A percentile compares a stretch with the other conserved stretches of the same genome.
phyloP scores from a whole-genome alignment of 2,329 filamentous ascomycete species.

The Gnomoniopsis sp. region DNA sequence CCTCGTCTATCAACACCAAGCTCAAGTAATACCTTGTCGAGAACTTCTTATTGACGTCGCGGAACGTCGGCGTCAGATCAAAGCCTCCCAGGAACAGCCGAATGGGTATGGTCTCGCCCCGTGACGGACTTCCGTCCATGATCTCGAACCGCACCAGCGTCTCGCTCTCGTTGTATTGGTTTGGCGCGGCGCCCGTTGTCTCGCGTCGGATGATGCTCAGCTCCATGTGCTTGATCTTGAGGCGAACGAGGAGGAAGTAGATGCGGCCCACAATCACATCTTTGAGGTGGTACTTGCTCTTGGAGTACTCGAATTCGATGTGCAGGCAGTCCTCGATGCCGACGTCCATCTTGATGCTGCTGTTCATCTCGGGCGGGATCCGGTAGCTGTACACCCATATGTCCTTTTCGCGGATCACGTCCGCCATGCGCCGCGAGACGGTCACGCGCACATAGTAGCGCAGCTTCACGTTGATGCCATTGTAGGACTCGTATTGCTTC shows the following conservation, averaged over 20 bases:
- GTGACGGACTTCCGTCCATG: slow-evolving; percentile 98
- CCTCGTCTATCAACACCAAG: slow-evolving; percentile 92
- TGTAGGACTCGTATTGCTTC: slow-evolving; percentile 99
- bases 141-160: slow-evolving; percentile 98
- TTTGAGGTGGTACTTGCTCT: slow-evolving; percentile 98
- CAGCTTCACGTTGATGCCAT: slow-evolving; percentile 98
- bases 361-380: slow-evolving; percentile 97
- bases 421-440: slow-evolving; percentile 93
- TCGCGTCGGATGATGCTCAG: slow-evolving; percentile 94
- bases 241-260: slow-evolving; percentile 92
- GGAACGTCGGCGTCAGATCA: slow-evolving; percentile 95
- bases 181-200: slow-evolving; percentile 92
- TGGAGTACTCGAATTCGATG: slow-evolving; percentile 99
- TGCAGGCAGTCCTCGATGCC: slow-evolving; percentile 98
- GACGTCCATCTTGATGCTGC: slow-evolving; percentile 99
- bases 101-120: slow-evolving; percentile 93
- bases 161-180: slow-evolving; percentile 99
- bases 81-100: slow-evolving; percentile 95
- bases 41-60: slow-evolving; percentile 99
- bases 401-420: slow-evolving; percentile 98
- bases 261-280: slow-evolving; percentile 98
- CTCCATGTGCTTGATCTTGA: slow-evolving; percentile 99
- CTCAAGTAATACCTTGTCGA: slow-evolving; percentile 97
- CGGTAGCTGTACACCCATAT: slow-evolving; percentile 99
- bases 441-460: slow-evolving; percentile 98